phyloP scores from a whole-genome alignment of 768 basidiomycete species.

The Lentinula raphanica region DNA sequence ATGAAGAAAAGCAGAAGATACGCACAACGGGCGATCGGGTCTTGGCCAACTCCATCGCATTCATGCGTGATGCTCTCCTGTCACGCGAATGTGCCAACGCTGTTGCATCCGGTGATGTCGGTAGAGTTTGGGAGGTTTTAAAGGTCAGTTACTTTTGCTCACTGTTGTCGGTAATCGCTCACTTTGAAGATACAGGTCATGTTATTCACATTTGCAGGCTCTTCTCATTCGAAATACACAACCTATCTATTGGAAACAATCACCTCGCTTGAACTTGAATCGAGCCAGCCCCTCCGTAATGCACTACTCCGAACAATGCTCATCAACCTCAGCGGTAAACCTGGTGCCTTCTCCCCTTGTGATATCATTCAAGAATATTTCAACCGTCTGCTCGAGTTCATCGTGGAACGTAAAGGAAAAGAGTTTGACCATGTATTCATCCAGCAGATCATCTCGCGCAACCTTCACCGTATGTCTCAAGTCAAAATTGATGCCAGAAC shows the following conservation, averaged over 20 bases:
- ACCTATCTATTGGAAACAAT: constrained; percentile 29
- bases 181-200: constrained; percentile 16
- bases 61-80: constrained; percentile 19
- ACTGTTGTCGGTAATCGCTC: neutral
- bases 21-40: no score
- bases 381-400: constrained; percentile 6
- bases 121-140: constrained; percentile 16
- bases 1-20: constrained; percentile 15
- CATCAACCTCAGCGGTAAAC: neutral
- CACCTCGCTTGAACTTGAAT: constrained; percentile 25
- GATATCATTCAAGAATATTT: neutral
- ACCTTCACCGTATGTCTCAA: constrained; percentile 8
- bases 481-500: neutral
- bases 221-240: constrained; percentile 25
- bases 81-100: constrained; percentile 16
- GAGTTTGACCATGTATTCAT: constrained; percentile 14
- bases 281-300: neutral
- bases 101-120: constrained; percentile 16
- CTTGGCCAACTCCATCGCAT: constrained; percentile 20
- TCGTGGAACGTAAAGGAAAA: constrained; percentile 9
- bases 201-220: constrained; percentile 29
- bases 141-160: constrained; percentile 15
- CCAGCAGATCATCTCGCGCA: constrained; percentile 17
- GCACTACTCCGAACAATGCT: neutral
- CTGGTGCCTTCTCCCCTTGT: neutral